phyloP scores from a whole-genome alignment of 345 rosid species.

The Ricinus communis region DNA sequence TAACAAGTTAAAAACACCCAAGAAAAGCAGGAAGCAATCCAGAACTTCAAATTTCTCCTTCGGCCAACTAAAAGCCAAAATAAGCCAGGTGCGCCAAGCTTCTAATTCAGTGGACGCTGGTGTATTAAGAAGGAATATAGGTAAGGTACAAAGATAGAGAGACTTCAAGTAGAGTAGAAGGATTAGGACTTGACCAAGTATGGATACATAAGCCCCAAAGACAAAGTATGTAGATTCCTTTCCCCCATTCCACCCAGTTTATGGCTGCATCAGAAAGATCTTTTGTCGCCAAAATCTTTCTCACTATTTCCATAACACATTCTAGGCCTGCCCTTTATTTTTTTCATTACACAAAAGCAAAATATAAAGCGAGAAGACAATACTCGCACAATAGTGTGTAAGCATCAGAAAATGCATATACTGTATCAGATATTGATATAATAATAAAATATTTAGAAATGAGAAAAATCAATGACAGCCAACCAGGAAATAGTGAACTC shows the following conservation, averaged over 20 bases:
- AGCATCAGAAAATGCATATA: not conserved
- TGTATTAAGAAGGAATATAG: too few relatives aligned
- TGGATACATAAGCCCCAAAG: not conserved
- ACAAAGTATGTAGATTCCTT: too few relatives aligned
- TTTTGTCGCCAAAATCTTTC: not conserved
- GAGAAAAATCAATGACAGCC: not conserved
- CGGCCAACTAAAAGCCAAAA: too few relatives aligned
- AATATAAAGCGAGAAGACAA: not conserved
- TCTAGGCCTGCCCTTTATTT: not conserved
- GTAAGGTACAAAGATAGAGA: too few relatives aligned
- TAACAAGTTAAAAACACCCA: too few relatives aligned
- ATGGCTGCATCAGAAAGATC: too few relatives aligned
- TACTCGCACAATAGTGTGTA: not conserved
- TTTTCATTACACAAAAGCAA: not conserved
- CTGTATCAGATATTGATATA: not conserved
- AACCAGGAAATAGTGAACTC: constrained; percentile 33
- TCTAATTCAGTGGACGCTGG: too few relatives aligned
- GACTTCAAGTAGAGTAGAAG: too few relatives aligned
- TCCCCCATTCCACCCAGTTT: too few relatives aligned
- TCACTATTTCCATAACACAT: not conserved
- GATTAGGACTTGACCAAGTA: not conserved
- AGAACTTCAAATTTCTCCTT: too few relatives aligned
- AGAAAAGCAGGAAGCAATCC: too few relatives aligned
- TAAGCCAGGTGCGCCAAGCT: too few relatives aligned
- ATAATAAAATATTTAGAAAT: not conserved